Conservation (phyloP, 352 stramenopile genomes). For the Phytophthora melonis region DNA sequence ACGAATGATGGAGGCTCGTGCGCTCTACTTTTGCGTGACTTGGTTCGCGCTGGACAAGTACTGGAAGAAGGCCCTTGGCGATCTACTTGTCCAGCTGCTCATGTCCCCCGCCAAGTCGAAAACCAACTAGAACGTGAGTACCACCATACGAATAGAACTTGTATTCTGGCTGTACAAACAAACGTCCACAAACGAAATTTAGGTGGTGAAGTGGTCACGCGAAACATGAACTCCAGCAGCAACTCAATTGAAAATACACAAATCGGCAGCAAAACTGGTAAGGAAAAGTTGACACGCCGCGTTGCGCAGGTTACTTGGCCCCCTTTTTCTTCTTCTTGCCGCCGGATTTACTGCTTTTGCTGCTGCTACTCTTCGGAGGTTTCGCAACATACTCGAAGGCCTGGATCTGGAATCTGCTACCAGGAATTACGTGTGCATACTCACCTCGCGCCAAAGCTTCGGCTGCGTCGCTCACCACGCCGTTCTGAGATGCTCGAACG, state of each 20-base stretch:
- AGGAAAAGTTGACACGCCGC: not conserved
- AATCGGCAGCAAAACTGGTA: not conserved
- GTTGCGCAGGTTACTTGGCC: conserved; percentile 24
- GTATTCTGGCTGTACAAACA: conserved; percentile 4
- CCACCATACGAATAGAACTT: conserved; percentile 15
- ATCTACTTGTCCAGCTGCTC: conserved; percentile 41
- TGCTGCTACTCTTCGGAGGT: conserved; percentile 17
- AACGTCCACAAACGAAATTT: not conserved
- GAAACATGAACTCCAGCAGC: not conserved
- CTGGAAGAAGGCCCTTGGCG: conserved; percentile 60
- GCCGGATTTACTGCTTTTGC: conserved; percentile 37
- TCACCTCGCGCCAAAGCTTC: conserved; percentile 58
- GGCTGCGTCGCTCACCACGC: conserved; percentile 53
- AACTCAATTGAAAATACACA: not conserved
- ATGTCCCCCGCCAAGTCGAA: conserved; percentile 37
- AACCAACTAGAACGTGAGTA: conserved; percentile 10
- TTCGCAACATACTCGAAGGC: conserved; percentile 54
- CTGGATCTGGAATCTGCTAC: conserved; percentile 71
- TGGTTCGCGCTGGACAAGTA: conserved; percentile 82
- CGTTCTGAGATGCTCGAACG: conserved; percentile 48
- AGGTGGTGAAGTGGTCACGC: not conserved
- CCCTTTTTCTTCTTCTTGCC: conserved; percentile 57
- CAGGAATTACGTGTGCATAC: conserved; percentile 71
- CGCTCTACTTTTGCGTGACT: conserved; percentile 72
- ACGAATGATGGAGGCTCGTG: conserved; percentile 55